Evolutionary conservation across 148 eudicot species (phyloP).

Genomic region (Talinum fruticosum): DNA sequence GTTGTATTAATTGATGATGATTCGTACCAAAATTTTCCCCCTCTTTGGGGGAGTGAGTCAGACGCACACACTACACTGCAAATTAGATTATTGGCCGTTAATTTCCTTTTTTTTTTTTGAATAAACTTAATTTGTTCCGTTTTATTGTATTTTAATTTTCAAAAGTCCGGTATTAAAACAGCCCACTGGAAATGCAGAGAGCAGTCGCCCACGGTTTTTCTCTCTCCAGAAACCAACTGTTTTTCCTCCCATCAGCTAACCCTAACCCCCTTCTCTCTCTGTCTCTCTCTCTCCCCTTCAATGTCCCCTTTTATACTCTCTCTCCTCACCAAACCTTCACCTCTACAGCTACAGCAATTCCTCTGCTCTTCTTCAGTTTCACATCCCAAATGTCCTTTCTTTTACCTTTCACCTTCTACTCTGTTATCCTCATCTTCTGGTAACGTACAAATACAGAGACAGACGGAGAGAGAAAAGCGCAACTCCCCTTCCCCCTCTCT

Average conservation of each 20-base stretch:
- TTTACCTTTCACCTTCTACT: constrained; percentile 5
- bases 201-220: constrained; percentile 46
- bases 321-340: neutral
- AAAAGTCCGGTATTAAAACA: constrained; percentile 34
- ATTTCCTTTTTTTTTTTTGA: neutral
- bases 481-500: neutral
- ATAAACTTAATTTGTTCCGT: neutral
- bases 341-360: neutral
- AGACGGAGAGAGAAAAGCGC: neutral
- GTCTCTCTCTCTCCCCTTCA: no score
- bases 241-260: neutral
- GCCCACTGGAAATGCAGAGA: constrained; percentile 36
- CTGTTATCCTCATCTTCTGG: neutral
- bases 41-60: no score
- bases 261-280: neutral
- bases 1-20: no score
- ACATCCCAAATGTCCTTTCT: neutral
- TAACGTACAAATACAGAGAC: constrained; percentile 7
- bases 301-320: constrained; percentile 13
- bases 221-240: constrained; percentile 24
- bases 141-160: neutral
- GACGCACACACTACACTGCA: no score
- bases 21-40: no score
- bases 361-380: neutral
- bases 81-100: no score